These are phyloP conservation scores for Periconia macrospinosa DNA, from an alignment of 2,329 filamentous ascomycete genomes.

Conservation along the genomic window DNA sequence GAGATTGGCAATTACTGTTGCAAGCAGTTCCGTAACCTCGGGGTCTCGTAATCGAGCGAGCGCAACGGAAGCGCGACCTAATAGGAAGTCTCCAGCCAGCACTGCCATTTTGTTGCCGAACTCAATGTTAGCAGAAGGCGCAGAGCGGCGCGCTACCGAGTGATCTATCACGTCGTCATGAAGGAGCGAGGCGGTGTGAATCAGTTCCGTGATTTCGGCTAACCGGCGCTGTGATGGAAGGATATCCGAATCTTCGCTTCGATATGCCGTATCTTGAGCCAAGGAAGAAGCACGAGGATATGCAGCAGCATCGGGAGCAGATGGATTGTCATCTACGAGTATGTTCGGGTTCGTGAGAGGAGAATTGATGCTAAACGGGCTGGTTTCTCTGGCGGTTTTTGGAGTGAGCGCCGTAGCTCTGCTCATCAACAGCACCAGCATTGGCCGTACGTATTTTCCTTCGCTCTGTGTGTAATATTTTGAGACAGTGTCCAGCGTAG, in stretches of 20 bases:
- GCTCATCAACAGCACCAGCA: constrained; percentile 95
- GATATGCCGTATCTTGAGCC: constrained; percentile 50
- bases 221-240: constrained; percentile 90
- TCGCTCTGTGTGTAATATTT: constrained; percentile 98
- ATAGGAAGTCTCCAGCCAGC: constrained; percentile 91
- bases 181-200: constrained; percentile 93
- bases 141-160: constrained; percentile 79
- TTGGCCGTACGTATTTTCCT: constrained; percentile 93
- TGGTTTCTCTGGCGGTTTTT: constrained; percentile 47
- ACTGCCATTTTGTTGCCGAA: constrained; percentile 99
- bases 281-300: constrained; percentile 56
- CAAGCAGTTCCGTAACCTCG: constrained; percentile 91
- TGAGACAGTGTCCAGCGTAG: constrained; percentile 88
- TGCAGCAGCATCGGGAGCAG: constrained; percentile 46
- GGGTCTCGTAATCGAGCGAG: constrained; percentile 87
- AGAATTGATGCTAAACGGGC: constrained; percentile 52
- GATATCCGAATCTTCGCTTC: constrained; percentile 64
- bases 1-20: constrained; percentile 95
- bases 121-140: constrained; percentile 86
- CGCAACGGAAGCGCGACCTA: constrained; percentile 90
- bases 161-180: constrained; percentile 99
- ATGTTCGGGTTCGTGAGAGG: constrained; percentile 63
- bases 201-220: constrained; percentile 95
- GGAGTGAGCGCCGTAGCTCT: constrained; percentile 83
- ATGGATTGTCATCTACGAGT: constrained; percentile 82